phyloP scores from a whole-genome alignment of 768 basidiomycete species.

The Obba rivulosa region DNA sequence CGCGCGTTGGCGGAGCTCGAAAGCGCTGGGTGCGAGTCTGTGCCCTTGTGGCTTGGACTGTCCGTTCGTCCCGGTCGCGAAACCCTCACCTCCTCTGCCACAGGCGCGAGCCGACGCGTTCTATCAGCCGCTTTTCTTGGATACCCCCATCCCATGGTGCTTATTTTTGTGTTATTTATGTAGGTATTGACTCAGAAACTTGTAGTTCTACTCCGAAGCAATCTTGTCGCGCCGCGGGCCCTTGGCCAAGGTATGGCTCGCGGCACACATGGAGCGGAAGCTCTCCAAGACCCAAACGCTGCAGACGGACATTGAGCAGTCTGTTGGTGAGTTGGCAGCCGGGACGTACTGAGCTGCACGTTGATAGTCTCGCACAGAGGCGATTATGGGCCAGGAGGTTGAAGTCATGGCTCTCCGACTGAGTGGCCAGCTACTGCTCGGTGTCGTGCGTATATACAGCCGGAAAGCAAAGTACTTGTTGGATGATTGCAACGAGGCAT shows the following conservation, averaged over 20 bases:
- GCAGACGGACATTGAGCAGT: slow-evolving; percentile 92
- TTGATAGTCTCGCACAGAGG: slow-evolving; percentile 41
- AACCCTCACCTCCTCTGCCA: slow-evolving; percentile 4
- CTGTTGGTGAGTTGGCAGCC: slow-evolving; percentile 61
- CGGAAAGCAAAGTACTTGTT: slow-evolving; percentile 96
- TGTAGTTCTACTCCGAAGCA: slow-evolving; percentile 87
- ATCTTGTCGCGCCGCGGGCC: slow-evolving; percentile 93
- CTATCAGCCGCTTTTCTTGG: slow-evolving; percentile 14
- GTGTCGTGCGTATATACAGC: slow-evolving; percentile 96
- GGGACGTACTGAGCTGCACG: background rate
- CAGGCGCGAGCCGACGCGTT: slow-evolving; percentile 8
- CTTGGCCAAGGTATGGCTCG: slow-evolving; percentile 96
- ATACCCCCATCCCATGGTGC: slow-evolving; percentile 19
- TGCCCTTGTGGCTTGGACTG: slow-evolving; percentile 4
- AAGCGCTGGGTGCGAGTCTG: background rate
- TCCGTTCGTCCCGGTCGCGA: slow-evolving; percentile 6
- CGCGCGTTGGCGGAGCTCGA: too few relatives aligned
- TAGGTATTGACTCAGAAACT: background rate
- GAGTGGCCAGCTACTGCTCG: slow-evolving; percentile 94
- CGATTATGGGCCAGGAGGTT: slow-evolving; percentile 91
- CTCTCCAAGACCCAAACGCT: slow-evolving; percentile 93
- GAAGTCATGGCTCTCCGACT: slow-evolving; percentile 92
- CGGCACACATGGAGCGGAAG: slow-evolving; percentile 98
- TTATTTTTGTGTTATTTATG: background rate
- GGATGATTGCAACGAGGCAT: slow-evolving; percentile 96